A percentile compares a stretch with the other conserved stretches of the same genome.
Conservation (phyloP, 192 early-diverging fungal species). For the Dissophora ornata region DNA sequence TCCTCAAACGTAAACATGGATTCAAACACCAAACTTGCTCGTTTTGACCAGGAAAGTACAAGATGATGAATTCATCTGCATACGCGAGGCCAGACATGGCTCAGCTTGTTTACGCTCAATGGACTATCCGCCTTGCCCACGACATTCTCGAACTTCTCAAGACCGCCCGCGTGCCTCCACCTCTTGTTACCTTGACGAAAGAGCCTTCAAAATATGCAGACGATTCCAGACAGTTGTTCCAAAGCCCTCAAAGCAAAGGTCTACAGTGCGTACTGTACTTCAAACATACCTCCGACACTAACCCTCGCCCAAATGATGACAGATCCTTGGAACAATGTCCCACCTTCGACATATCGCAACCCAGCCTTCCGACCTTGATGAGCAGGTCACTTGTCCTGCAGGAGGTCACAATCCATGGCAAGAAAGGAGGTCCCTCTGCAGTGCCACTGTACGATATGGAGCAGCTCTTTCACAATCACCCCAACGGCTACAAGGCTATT, state of each 20-base stretch:
- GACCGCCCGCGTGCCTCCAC: not conserved
- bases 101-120: slow-evolving; percentile 30
- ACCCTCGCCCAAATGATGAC: too few species aligned
- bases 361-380: not conserved
- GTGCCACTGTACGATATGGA: slow-evolving; percentile 29
- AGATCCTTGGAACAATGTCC: too few species aligned
- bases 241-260: not conserved
- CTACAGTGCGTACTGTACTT: slow-evolving; percentile 29
- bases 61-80: slow-evolving; percentile 24
- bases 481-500: slow-evolving; percentile 21
- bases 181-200: not conserved
- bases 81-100: slow-evolving; percentile 34
- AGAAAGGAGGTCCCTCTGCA: not conserved
- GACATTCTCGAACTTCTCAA: not conserved
- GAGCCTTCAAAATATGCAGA: not conserved
- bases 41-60: slow-evolving; percentile 29
- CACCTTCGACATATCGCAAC: slow-evolving; percentile 2
- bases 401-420: not conserved
- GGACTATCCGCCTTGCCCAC: slow-evolving; percentile 24
- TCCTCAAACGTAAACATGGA: too few species aligned
- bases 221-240: too few species aligned
- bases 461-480: slow-evolving; percentile 20
- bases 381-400: not conserved
- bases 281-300: not conserved
- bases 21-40: too few species aligned